These are phyloP conservation scores for Phytophthora citrophthora DNA, from an alignment of 352 stramenopile genomes.

Conservation along the genomic window DNA sequence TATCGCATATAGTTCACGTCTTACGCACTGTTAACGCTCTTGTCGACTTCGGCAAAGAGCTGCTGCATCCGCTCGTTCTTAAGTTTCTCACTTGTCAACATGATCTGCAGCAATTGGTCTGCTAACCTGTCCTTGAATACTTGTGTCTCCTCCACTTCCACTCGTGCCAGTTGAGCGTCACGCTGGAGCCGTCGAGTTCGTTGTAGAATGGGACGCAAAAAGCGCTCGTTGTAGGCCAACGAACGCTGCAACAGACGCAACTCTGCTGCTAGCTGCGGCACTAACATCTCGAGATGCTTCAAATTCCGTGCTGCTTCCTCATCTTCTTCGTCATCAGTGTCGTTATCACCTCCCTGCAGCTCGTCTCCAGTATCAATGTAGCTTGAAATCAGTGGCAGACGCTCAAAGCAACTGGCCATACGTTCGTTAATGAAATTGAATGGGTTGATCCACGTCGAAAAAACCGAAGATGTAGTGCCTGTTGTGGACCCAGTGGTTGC, in stretches of 20 bases:
- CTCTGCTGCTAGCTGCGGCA: slow-evolving; percentile 58
- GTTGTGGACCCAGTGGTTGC: slow-evolving; percentile 46
- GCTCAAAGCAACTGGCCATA: slow-evolving; percentile 70
- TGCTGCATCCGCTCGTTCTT: slow-evolving; percentile 82
- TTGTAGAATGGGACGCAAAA: slow-evolving; percentile 43
- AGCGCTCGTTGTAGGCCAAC: slow-evolving; percentile 48
- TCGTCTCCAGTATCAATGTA: slow-evolving; percentile 29
- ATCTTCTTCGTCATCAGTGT: slow-evolving; percentile 54
- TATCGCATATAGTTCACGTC: slow-evolving; percentile 18
- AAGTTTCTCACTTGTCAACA: slow-evolving; percentile 63
- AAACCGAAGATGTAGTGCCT: slow-evolving; percentile 23
- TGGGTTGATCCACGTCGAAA: slow-evolving; percentile 42
- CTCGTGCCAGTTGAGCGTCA: slow-evolving; percentile 58
- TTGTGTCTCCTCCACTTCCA: slow-evolving; percentile 75
- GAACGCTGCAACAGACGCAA: slow-evolving; percentile 58
- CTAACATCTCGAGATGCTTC: slow-evolving; percentile 67
- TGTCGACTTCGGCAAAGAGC: slow-evolving; percentile 74
- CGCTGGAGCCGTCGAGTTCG: slow-evolving; percentile 48
- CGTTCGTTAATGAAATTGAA: slow-evolving; percentile 72
- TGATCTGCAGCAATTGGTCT: slow-evolving; percentile 81
- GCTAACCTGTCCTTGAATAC: slow-evolving; percentile 78
- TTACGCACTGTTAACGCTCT: slow-evolving; percentile 9
- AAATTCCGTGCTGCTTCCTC: slow-evolving; percentile 60
- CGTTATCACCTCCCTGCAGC: slow-evolving; percentile 19
- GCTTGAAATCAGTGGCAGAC: slow-evolving; percentile 38